A percentile compares a stretch with the other conserved stretches of the same genome.
phyloP scores from a whole-genome alignment of 2,329 filamentous ascomycete species.

The Pseudocercospora pini-densiflorae region DNA sequence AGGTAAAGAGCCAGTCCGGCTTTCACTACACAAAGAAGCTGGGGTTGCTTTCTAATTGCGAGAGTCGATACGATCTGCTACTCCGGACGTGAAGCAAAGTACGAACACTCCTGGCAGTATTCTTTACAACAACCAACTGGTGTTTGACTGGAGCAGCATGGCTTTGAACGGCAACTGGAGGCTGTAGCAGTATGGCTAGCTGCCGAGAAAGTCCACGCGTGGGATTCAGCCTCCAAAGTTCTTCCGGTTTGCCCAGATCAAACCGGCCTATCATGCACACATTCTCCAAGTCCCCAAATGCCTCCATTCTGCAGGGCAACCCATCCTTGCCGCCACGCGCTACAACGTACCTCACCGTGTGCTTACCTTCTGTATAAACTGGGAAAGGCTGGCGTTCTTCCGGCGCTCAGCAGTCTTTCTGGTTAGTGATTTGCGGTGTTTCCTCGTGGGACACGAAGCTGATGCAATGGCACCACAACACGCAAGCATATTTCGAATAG shows the following conservation, averaged over 20 bases:
- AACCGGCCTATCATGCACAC: constrained; percentile 7
- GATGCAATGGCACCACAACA: not conserved
- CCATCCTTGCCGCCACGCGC: constrained; percentile 5
- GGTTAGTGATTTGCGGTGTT: not conserved
- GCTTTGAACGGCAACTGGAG: not conserved
- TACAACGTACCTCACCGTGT: not conserved
- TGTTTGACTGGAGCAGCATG: not conserved
- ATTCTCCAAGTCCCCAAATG: not conserved
- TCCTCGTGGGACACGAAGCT: not conserved
- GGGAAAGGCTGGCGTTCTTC: not conserved
- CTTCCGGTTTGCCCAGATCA: constrained; percentile 1
- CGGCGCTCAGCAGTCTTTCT: not conserved
- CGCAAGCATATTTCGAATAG: not conserved
- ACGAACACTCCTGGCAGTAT: not conserved
- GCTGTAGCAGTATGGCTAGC: not conserved
- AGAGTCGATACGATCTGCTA: too few species aligned
- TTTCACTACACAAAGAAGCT: not conserved
- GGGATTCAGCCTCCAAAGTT: constrained; percentile 3
- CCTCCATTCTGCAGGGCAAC: constrained; percentile 1
- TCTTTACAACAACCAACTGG: too few species aligned
- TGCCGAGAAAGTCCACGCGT: not conserved
- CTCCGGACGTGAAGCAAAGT: not conserved
- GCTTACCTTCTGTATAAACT: not conserved
- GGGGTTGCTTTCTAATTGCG: not conserved
- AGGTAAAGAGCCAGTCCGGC: not conserved